These are phyloP conservation scores for Coemansia guatemalensis DNA, from an alignment of 192 early-diverging fungal genomes.

Conservation along the genomic window DNA sequence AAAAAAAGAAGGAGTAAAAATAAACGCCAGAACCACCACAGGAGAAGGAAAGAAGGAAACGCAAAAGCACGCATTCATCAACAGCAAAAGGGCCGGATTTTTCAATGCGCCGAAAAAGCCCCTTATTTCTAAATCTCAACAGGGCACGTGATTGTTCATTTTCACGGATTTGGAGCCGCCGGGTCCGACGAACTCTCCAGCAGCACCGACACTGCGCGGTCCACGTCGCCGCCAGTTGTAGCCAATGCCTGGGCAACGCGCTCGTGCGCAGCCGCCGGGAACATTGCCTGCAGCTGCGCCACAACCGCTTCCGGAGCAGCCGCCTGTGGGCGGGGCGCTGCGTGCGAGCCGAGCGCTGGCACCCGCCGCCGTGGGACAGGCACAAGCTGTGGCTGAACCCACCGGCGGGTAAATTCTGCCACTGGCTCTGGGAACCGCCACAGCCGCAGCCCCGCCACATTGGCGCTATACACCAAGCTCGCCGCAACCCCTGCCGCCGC, in stretches of 20 bases:
- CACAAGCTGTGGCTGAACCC: too few species aligned
- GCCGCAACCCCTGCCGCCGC: constrained; percentile 17
- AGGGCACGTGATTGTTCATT: too few species aligned
- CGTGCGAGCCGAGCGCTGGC: not conserved
- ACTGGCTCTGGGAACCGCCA: too few species aligned
- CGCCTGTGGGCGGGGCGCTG: not conserved
- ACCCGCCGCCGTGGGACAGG: too few species aligned
- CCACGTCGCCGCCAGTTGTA: not conserved
- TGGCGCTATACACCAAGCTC: constrained; percentile 11
- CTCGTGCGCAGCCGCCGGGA: constrained; percentile 12
- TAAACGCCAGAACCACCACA: not conserved
- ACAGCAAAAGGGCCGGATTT: too few species aligned
- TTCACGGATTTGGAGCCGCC: too few species aligned
- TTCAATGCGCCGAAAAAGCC: too few species aligned
- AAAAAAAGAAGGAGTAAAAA: not conserved
- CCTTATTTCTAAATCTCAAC: too few species aligned
- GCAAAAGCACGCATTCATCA: not conserved
- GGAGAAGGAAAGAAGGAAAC: not conserved
- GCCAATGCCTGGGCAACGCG: constrained; percentile 13
- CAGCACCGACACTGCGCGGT: constrained; percentile 6
- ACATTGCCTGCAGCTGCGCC: constrained; percentile 10
- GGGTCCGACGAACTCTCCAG: not conserved
- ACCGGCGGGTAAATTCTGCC: too few species aligned
- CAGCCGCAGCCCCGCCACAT: too few species aligned
- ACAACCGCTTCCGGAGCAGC: not conserved